Conservation (phyloP, 2,329 filamentous ascomycete genomes). For the Penicillium decumbens region DNA sequence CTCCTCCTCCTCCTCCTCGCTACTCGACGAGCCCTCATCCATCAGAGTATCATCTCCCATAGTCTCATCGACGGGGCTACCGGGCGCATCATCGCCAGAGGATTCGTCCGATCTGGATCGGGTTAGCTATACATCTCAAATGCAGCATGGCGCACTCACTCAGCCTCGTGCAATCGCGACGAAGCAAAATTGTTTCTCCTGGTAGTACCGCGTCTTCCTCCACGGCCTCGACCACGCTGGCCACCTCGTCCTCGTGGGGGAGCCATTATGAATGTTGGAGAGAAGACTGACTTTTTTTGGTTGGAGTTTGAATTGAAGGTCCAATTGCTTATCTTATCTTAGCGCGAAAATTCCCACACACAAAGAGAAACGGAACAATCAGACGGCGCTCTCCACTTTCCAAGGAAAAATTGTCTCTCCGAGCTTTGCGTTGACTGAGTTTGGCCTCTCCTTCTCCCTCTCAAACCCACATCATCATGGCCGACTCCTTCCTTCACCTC, state of each 20-base stretch:
- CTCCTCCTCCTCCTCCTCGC: conserved; percentile 35
- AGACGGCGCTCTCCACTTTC: conserved; percentile 30
- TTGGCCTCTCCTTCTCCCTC: conserved; percentile 10
- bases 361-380: conserved; percentile 32
- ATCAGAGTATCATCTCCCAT: conserved; percentile 38
- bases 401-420: conserved; percentile 30
- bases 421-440: conserved; percentile 10
- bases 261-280: conserved; percentile 22
- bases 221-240: conserved; percentile 20
- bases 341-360: conserved; percentile 48
- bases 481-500: conserved; percentile 88
- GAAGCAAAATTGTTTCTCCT: conserved; percentile 33
- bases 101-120: conserved; percentile 27
- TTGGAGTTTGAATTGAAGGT: conserved; percentile 4
- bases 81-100: conserved; percentile 33
- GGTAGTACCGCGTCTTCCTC: conserved; percentile 32
- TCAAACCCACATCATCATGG: conserved; percentile 62
- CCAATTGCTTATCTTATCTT: conserved; percentile 44
- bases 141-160: conserved; percentile 26
- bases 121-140: conserved; percentile 10
- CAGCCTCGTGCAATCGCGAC: conserved; percentile 38
- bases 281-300: conserved; percentile 8
- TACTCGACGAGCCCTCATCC: conserved; percentile 38
- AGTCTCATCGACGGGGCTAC: conserved; percentile 42
- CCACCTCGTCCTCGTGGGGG: conserved; percentile 29